A percentile compares a stretch with the other conserved stretches of the same genome.
phyloP scores from a whole-genome alignment of 2,329 filamentous ascomycete species.

The Scytalidium sp. region DNA sequence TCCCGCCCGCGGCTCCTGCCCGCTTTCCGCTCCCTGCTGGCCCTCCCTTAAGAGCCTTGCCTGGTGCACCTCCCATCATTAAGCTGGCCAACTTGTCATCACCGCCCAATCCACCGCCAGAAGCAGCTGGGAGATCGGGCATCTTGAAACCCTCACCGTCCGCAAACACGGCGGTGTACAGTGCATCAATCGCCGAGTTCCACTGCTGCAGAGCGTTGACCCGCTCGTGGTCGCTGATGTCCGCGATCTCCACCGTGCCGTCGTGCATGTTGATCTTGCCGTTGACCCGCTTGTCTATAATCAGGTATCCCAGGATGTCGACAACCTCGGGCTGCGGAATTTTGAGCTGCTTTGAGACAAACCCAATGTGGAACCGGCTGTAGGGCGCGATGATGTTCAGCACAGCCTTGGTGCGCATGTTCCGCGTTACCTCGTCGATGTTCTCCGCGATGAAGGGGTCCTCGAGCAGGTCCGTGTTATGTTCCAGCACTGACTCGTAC shows the following conservation, averaged over 20 bases:
- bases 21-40: neutral
- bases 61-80: too few species aligned
- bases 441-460: slow-evolving; percentile 98
- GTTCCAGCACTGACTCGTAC: slow-evolving; percentile 84
- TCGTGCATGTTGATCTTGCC: slow-evolving; percentile 88
- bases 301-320: slow-evolving; percentile 93
- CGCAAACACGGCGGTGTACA: slow-evolving; percentile 72
- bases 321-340: slow-evolving; percentile 85
- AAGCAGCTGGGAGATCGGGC: slow-evolving; percentile 11
- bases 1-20: neutral
- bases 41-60: neutral
- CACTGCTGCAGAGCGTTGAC: slow-evolving; percentile 71
- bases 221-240: slow-evolving; percentile 69
- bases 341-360: slow-evolving; percentile 84
- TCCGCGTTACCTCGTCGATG: slow-evolving; percentile 97
- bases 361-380: slow-evolving; percentile 82
- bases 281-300: slow-evolving; percentile 82
- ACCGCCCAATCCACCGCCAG: neutral
- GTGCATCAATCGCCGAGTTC: slow-evolving; percentile 62
- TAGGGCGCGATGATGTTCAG: slow-evolving; percentile 93
- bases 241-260: slow-evolving; percentile 79
- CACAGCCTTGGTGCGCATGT: slow-evolving; percentile 95
- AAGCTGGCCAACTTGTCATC: neutral
- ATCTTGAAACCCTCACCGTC: slow-evolving; percentile 68
- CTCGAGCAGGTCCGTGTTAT: slow-evolving; percentile 82